Conservation (phyloP, 495 filamentous ascomycete species). For the Chaetomium fimeti region DNA sequence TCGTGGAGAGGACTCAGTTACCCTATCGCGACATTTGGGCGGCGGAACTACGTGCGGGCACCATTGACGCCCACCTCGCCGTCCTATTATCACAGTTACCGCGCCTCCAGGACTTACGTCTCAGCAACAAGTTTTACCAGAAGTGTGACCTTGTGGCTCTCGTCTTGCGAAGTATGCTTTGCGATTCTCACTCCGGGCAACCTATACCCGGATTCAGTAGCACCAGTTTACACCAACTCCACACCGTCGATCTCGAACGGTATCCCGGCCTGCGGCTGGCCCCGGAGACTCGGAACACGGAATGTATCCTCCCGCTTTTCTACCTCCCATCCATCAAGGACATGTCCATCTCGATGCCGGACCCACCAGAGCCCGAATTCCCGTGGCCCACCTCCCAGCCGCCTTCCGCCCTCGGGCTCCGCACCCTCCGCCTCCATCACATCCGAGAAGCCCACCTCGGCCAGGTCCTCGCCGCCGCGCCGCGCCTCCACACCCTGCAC, state of each 20-base stretch:
- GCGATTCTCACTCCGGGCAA: background rate
- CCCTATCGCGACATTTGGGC: background rate
- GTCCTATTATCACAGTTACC: background rate
- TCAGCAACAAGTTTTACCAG: background rate
- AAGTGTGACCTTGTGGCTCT: background rate
- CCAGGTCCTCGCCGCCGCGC: too few species aligned
- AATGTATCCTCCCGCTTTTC: background rate
- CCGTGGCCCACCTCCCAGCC: background rate
- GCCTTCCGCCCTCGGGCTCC: background rate
- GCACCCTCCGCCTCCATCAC: background rate
- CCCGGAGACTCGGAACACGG: background rate
- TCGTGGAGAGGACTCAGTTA: background rate
- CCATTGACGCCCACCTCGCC: conserved; percentile 1
- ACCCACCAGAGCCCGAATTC: background rate
- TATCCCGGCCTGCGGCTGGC: background rate
- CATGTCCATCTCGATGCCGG: background rate
- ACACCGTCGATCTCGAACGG: background rate
- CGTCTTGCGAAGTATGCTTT: background rate
- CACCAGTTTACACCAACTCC: background rate
- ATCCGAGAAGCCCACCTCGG: too few species aligned
- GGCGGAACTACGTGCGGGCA: background rate
- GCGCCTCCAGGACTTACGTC: background rate
- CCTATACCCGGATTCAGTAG: background rate
- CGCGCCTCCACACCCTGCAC: too few species aligned
- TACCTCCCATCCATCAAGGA: conserved; percentile 2